These are phyloP conservation scores for Remersonia thermophila DNA, from an alignment of 2,329 filamentous ascomycete species.

Conservation along the genomic window DNA sequence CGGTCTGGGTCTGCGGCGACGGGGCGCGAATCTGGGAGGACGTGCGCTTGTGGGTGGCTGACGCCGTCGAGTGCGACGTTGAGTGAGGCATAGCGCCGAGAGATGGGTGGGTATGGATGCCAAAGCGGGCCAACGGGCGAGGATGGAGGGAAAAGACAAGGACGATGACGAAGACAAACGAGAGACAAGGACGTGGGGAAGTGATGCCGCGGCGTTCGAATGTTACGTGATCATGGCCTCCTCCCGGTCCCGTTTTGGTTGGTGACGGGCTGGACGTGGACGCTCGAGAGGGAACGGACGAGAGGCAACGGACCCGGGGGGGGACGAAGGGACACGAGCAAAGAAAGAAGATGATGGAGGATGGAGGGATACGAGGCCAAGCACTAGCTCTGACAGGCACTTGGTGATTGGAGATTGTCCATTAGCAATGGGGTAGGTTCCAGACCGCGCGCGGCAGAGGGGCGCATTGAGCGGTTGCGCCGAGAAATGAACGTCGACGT, in stretches of 20 bases:
- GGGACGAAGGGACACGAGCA: neutral
- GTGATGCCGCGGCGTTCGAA: constrained; percentile 3
- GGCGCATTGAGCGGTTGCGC: too few species aligned
- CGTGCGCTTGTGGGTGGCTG: constrained; percentile 21
- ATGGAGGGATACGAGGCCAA: neutral
- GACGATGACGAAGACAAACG: constrained; percentile 2
- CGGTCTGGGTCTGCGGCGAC: constrained; percentile 26
- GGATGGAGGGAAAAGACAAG: too few species aligned
- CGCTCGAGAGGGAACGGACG: constrained; percentile 1
- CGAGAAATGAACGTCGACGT: too few species aligned
- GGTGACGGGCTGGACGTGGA: neutral
- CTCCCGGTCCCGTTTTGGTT: neutral
- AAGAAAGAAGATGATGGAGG: too few species aligned
- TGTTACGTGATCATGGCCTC: constrained; percentile 11
- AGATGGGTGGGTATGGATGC: neutral
- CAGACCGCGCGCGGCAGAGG: too few species aligned
- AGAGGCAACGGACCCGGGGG: constrained; percentile 4
- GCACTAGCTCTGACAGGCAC: neutral
- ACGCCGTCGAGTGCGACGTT: constrained; percentile 17
- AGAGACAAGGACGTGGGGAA: constrained; percentile 1
- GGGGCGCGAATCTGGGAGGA: constrained; percentile 23
- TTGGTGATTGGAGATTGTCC: neutral
- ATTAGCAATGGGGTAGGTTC: too few species aligned
- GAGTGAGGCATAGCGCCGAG: constrained; percentile 31
- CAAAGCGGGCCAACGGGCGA: too few species aligned